These are phyloP conservation scores for Eutrema japonicum DNA, from an alignment of 345 rosid species.

Conservation along the genomic window DNA sequence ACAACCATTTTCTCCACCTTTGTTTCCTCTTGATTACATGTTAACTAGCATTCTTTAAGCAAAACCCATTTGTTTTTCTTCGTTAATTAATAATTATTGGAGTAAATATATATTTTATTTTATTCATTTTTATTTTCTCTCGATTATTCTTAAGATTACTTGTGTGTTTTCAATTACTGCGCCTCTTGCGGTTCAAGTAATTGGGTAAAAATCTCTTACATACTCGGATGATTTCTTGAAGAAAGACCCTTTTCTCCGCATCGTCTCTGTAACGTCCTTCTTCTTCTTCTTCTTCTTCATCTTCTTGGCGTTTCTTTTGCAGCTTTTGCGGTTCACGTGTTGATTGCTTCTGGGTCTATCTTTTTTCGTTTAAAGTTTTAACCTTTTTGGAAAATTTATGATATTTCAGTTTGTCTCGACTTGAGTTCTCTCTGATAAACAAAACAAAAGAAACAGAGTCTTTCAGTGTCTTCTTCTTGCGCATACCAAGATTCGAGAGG, in stretches of 20 bases:
- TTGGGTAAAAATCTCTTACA: conserved; percentile 2
- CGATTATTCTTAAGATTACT: conserved; percentile 21
- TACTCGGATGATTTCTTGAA: conserved; percentile 36
- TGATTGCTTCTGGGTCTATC: conserved; percentile 28
- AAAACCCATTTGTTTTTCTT: conserved; percentile 4
- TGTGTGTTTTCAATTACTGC: conserved; percentile 16
- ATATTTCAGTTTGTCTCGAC: not conserved
- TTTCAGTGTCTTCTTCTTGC: conserved; percentile 15
- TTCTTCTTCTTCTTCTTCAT: conserved; percentile 9
- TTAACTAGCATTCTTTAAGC: not conserved
- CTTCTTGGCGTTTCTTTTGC: conserved; percentile 41
- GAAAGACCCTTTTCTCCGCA: not conserved
- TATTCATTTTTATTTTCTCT: not conserved
- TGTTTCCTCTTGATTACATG: conserved; percentile 11
- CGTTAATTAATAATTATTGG: not conserved
- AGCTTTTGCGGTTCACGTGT: conserved; percentile 44
- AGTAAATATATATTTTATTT: not conserved
- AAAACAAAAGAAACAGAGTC: conserved; percentile 1
- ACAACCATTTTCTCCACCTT: not conserved
- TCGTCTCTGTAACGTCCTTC: conserved; percentile 37
- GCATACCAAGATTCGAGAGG: conserved; percentile 15
- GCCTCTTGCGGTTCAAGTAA: conserved; percentile 32
- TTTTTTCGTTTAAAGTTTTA: not conserved
- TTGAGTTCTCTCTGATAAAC: conserved; percentile 11
- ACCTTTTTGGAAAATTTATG: conserved; percentile 8